A percentile compares a stretch with the other conserved stretches of the same genome.
phyloP scores from a whole-genome alignment of 1,284 basidiomycete genomes.

The Pseudozyma pruni region DNA sequence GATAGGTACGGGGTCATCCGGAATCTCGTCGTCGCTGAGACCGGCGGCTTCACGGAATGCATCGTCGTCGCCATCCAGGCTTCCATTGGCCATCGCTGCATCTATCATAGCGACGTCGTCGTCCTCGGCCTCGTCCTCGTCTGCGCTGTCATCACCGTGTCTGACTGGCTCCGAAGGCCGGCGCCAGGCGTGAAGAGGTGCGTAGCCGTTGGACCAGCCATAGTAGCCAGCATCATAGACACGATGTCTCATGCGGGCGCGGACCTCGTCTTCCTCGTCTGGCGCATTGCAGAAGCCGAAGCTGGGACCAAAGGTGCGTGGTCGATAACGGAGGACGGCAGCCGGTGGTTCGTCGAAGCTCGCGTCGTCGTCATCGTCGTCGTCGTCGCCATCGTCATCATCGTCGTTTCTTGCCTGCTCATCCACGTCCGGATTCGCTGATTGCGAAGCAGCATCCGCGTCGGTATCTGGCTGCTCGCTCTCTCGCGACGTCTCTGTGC shows the following conservation, averaged over 20 bases:
- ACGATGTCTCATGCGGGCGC: constrained; percentile 36
- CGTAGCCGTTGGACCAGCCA: constrained; percentile 41
- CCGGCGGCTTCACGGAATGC: constrained; percentile 19
- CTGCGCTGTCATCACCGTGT: constrained; percentile 2
- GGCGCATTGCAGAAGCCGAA: constrained; percentile 42
- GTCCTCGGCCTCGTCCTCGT: constrained; percentile 8
- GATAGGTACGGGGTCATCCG: constrained; percentile 36
- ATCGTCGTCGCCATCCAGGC: constrained; percentile 37
- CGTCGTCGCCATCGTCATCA: constrained; percentile 1
- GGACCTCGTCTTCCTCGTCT: constrained; percentile 38
- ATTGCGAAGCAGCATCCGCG: background rate
- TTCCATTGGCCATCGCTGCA: background rate
- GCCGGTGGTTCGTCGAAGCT: constrained; percentile 40
- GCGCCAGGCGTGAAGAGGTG: constrained; percentile 39
- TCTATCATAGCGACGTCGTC: constrained; percentile 20
- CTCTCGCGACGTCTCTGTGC: too few relatives aligned
- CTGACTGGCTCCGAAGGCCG: constrained; percentile 1
- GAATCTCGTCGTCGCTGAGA: constrained; percentile 25
- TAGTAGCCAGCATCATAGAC: constrained; percentile 48
- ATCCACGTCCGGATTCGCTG: background rate
- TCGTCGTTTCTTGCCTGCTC: background rate
- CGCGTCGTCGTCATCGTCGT: constrained; percentile 13
- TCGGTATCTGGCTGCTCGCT: background rate
- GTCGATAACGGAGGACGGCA: constrained; percentile 25
- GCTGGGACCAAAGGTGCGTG: constrained; percentile 38